These are phyloP conservation scores for Boletus huronensis DNA, from an alignment of 768 basidiomycete genomes.

Conservation along the genomic window DNA sequence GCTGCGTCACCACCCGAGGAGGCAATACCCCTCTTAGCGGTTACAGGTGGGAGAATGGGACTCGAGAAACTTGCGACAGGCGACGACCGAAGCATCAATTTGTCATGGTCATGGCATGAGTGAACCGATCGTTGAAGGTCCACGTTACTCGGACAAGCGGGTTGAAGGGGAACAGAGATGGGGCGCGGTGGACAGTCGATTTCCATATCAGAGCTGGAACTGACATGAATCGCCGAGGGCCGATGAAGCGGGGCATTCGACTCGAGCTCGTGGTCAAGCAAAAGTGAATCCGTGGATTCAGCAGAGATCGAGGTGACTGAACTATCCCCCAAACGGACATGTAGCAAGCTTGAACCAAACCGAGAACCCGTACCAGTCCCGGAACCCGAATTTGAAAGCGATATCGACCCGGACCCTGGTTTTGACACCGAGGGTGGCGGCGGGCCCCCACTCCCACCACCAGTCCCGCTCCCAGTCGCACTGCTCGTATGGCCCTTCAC, in stretches of 20 bases:
- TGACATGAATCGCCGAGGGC: conserved; percentile 5
- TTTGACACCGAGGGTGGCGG: conserved; percentile 19
- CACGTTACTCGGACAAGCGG: neutral
- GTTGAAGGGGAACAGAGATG: conserved; percentile 19
- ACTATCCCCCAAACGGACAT: conserved; percentile 23
- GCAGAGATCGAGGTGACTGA: conserved; percentile 31
- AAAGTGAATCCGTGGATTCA: conserved; percentile 19
- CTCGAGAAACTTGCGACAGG: conserved; percentile 20
- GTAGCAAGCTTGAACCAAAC: conserved; percentile 24
- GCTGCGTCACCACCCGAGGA: conserved; percentile 4
- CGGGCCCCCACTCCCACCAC: conserved; percentile 4
- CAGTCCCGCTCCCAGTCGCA: conserved; percentile 11
- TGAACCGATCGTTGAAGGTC: neutral
- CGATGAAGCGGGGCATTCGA: conserved; percentile 1
- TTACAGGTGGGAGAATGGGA: conserved; percentile 9
- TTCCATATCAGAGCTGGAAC: conserved; percentile 24
- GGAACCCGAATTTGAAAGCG: conserved; percentile 24
- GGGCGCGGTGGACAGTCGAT: conserved; percentile 22
- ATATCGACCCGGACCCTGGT: conserved; percentile 19
- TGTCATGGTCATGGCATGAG: conserved; percentile 3
- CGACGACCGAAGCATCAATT: conserved; percentile 10
- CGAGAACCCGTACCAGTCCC: conserved; percentile 24
- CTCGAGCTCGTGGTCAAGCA: conserved; percentile 4
- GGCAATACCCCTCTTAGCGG: neutral
- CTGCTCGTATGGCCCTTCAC: conserved; percentile 11